Evolutionary conservation across 495 filamentous ascomycete genomes (phyloP).

Genomic region (Cercophora samala): DNA sequence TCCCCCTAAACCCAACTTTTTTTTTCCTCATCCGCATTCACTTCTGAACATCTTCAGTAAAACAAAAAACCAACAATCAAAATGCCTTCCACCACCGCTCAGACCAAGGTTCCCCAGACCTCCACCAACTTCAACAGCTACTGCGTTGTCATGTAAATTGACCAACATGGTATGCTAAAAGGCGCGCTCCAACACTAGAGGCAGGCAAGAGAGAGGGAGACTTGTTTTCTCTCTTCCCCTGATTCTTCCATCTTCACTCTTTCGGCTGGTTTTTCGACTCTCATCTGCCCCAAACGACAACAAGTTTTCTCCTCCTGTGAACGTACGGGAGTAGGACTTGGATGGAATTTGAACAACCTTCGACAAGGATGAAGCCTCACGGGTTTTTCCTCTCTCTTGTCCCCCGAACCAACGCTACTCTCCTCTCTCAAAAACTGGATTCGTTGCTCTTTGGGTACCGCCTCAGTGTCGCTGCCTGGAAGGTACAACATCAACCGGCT

Average conservation of each 20-base stretch:
- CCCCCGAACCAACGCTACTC: neutral
- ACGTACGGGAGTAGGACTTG: neutral
- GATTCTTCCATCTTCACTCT: conserved; percentile 1
- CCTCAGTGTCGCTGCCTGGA: neutral
- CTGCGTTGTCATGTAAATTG: conserved; percentile 42
- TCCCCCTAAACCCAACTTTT: conserved; percentile 11
- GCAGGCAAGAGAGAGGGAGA: neutral
- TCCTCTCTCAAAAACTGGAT: neutral
- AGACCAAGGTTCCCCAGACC: conserved; percentile 32
- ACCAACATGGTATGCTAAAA: conserved; percentile 6
- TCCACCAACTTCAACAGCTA: conserved; percentile 33
- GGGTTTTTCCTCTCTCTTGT: neutral
- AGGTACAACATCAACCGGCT: neutral
- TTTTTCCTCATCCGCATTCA: conserved; percentile 23
- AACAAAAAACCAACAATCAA: conserved; percentile 29
- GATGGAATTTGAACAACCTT: neutral
- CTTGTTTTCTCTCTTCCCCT: neutral
- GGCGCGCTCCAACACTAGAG: neutral
- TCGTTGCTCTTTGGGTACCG: neutral
- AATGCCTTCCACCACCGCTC: conserved; percentile 37
- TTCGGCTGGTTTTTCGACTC: neutral
- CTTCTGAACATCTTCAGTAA: conserved; percentile 18
- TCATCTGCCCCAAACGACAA: neutral
- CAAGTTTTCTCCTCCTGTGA: neutral
- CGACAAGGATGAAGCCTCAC: neutral